These are phyloP conservation scores for Vachellia pachyceras DNA, from an alignment of 306 rosid genomes.

Conservation along the genomic window DNA sequence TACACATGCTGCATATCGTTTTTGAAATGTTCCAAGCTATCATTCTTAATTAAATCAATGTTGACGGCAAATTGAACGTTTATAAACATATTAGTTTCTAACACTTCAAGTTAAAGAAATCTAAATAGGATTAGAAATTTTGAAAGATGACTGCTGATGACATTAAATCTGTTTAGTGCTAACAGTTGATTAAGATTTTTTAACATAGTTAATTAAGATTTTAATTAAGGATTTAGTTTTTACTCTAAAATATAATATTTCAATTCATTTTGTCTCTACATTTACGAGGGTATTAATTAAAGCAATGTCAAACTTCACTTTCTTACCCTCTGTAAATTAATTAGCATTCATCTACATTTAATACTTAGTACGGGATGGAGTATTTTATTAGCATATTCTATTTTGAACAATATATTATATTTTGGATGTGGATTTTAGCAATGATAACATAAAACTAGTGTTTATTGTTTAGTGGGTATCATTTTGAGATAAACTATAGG, in stretches of 20 bases:
- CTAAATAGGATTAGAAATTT: neutral
- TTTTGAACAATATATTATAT: neutral
- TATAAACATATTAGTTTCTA: neutral
- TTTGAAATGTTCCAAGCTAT: neutral
- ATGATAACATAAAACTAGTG: neutral
- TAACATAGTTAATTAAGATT: no score
- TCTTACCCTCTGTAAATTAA: no score
- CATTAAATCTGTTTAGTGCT: no score
- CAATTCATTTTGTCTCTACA: no score
- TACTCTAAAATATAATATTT: no score
- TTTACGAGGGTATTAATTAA: no score
- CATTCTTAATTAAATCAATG: neutral
- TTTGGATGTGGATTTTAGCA: neutral
- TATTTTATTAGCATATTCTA: no score
- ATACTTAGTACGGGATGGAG: neutral
- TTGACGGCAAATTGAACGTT: neutral
- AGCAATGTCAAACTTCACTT: no score
- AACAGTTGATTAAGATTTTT: no score
- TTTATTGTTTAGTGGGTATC: neutral
- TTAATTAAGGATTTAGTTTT: no score
- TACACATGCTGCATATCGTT: neutral
- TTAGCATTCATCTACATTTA: no score
- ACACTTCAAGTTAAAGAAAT: neutral
- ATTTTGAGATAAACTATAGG: neutral
- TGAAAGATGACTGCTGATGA: neutral